Evolutionary conservation across 2,329 filamentous ascomycete genomes (phyloP).

Genomic region (Penicillium brasilianum): DNA sequence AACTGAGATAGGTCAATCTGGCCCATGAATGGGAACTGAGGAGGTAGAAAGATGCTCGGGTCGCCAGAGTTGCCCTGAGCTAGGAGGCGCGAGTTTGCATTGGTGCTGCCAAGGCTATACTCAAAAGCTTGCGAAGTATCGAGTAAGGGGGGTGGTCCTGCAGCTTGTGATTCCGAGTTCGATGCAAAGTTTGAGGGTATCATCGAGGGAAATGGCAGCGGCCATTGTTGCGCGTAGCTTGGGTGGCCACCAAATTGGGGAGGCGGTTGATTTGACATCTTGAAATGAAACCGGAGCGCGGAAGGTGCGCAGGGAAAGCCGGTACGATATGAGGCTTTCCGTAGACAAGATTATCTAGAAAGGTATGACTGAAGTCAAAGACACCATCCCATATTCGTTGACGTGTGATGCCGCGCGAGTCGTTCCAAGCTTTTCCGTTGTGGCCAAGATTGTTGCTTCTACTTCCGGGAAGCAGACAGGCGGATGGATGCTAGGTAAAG

Average conservation of each 20-base stretch:
- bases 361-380: conserved; percentile 19
- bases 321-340: background rate
- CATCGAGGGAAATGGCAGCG: conserved; percentile 37
- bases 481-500: background rate
- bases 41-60: conserved; percentile 33
- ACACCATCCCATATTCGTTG: conserved; percentile 29
- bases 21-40: conserved; percentile 38
- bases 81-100: conserved; percentile 39
- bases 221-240: conserved; percentile 46
- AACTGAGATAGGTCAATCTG: conserved; percentile 42
- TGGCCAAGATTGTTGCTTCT: background rate
- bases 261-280: conserved; percentile 56
- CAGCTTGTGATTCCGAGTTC: conserved; percentile 31
- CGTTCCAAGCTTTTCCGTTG: background rate
- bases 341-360: conserved; percentile 1
- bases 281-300: conserved; percentile 8
- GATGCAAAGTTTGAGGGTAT: conserved; percentile 35
- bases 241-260: conserved; percentile 49
- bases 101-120: conserved; percentile 32
- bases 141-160: conserved; percentile 28
- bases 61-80: conserved; percentile 34
- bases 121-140: conserved; percentile 24
- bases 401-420: background rate
- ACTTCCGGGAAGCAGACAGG: background rate
- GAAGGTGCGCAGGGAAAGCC: background rate